Evolutionary conservation across 257 asterid genomes (phyloP), one percentile per base, ranked within the genome.

Genomic region (Lavandula angustifolia): DNA sequence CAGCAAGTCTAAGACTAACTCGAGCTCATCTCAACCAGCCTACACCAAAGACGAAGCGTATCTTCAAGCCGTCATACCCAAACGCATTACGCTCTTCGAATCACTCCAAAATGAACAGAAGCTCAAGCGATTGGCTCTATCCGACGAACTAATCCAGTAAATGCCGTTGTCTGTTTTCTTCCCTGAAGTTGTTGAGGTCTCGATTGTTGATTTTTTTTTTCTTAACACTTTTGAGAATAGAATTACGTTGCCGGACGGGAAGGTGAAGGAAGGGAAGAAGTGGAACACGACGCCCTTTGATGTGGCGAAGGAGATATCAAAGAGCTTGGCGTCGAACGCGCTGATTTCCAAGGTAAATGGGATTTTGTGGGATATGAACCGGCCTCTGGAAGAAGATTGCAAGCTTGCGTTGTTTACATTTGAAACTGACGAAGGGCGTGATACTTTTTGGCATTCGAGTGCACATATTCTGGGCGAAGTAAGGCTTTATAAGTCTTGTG

Each of bases 391-490:
- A 74, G 95, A 87, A 1, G 89, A 91, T 73, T 90, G 99, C 78
- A 83, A 83, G 71, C 92, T 94, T 4, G 84, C 73, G 79, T 60
- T 94, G 59, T 91, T 88, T 49, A 88, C 81, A 0, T 94, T 94
- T 62, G 94, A 94, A 6, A 73, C 73, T n/a, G 95, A 84, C 35
- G 99, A 90, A 79, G 99, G 99, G 1, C 86, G 96, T 3, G 96
- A 91, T 70, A 91, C 98, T 4, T 94, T 94, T 60, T 94, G 99
- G 99, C 99, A 94, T 67, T 94, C 99, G 0, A 94, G 98, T 72
- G 99, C 99, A 7, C 98, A 94, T 79, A 90, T 94, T 76, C 96
- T 94, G 5, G 99, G 98, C 55, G 88, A 94, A 96, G 99, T 90
- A 64, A 60, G 29, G 6, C 9, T 11, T 37, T 7, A 3, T 27